phyloP scores from a whole-genome alignment of 176 grass and related monocot genomes.

The Aegilops longissima region DNA sequence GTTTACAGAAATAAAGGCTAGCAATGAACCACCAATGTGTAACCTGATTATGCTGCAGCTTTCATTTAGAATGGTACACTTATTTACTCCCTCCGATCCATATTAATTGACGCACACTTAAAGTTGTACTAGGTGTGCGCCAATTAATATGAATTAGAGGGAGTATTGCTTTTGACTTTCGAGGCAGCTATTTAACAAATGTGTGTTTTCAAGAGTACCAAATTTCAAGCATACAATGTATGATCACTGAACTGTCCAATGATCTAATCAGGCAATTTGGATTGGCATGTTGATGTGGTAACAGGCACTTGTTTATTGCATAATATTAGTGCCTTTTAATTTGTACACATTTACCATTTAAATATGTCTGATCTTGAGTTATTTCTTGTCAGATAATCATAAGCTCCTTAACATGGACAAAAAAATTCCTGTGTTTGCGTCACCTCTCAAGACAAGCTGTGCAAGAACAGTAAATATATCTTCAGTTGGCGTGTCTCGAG shows the following conservation, averaged over 20 bases:
- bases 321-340: slow-evolving; percentile 4
- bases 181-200: not conserved
- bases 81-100: not conserved
- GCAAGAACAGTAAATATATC: slow-evolving; percentile 64
- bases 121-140: no score
- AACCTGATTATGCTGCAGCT: slow-evolving; percentile 18
- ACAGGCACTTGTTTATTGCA: not conserved
- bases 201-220: not conserved
- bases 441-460: slow-evolving; percentile 59
- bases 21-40: not conserved
- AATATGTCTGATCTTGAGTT: slow-evolving; percentile 29
- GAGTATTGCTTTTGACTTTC: not conserved
- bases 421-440: slow-evolving; percentile 35
- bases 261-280: slow-evolving; percentile 31
- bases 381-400: slow-evolving; percentile 34
- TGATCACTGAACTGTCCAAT: slow-evolving; percentile 16
- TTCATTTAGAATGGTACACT: slow-evolving; percentile 5
- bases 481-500: slow-evolving; percentile 66
- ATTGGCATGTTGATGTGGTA: slow-evolving; percentile 12
- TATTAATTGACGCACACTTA: no score
- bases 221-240: not conserved
- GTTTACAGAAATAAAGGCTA: not conserved
- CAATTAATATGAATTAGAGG: no score
- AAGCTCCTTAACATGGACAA: slow-evolving; percentile 32
- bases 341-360: not conserved